phyloP scores from a whole-genome alignment of 1,284 basidiomycete genomes.

The Microbotryum lychnidis-dioicae region DNA sequence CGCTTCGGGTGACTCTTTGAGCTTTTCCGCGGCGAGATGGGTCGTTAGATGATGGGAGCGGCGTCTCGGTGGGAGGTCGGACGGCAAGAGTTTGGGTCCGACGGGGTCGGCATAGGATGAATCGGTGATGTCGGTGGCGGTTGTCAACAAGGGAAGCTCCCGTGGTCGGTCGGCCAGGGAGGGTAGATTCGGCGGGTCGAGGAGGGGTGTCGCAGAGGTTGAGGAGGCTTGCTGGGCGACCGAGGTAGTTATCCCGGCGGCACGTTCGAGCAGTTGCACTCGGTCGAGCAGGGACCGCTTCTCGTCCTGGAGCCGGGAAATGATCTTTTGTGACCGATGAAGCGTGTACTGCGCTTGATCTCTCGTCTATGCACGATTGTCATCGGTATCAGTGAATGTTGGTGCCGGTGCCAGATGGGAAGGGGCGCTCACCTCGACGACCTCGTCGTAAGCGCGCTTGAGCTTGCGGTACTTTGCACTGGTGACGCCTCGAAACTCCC shows the following conservation, averaged over 20 bases:
- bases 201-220: slow-evolving; percentile 6
- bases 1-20: not conserved
- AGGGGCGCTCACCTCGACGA: slow-evolving; percentile 11
- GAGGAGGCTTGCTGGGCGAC: slow-evolving; percentile 2
- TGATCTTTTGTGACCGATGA: slow-evolving; percentile 26
- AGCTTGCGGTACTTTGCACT: slow-evolving; percentile 21
- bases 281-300: slow-evolving; percentile 27
- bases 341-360: slow-evolving; percentile 25
- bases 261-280: slow-evolving; percentile 26
- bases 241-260: slow-evolving; percentile 17
- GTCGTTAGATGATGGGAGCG: slow-evolving; percentile 18
- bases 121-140: slow-evolving; percentile 17
- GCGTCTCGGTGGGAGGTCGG: slow-evolving; percentile 17
- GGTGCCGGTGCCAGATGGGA: not conserved
- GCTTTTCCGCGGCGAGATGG: slow-evolving; percentile 19
- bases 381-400: not conserved
- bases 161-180: slow-evolving; percentile 22
- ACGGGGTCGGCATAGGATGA: slow-evolving; percentile 18
- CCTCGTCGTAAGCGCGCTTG: slow-evolving; percentile 17
- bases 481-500: slow-evolving; percentile 12
- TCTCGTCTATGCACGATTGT: slow-evolving; percentile 3
- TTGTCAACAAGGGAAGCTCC: slow-evolving; percentile 11
- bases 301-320: slow-evolving; percentile 26
- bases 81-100: slow-evolving; percentile 6
- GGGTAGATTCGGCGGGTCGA: slow-evolving; percentile 19